Evolutionary conservation across 2,329 filamentous ascomycete species (phyloP).

Genomic region (Eurotiales sp.): DNA sequence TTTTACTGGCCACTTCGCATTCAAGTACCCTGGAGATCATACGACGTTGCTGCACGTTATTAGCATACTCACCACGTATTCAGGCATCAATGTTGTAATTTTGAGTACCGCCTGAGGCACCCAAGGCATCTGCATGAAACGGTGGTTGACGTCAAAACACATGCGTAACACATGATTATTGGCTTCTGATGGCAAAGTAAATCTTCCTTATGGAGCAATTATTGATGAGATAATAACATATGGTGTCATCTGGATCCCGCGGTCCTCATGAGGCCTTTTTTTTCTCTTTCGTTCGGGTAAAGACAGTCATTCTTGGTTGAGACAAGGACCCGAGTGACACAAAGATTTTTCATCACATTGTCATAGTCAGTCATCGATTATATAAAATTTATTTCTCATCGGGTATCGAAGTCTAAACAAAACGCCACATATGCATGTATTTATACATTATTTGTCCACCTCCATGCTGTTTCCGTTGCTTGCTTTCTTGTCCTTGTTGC

Average conservation of each 20-base stretch:
- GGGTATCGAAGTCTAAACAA: constrained; percentile 11
- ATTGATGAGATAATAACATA: no score
- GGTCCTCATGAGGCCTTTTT: not conserved
- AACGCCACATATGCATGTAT: constrained; percentile 1
- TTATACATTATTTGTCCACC: not conserved
- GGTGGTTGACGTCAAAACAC: constrained; percentile 11
- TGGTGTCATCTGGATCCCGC: not conserved
- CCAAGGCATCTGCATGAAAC: not conserved
- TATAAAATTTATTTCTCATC: not conserved
- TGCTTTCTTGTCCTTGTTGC: not conserved
- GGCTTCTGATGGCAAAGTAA: no score
- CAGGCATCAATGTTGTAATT: no score
- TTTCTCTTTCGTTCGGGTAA: not conserved
- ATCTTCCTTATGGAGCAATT: no score
- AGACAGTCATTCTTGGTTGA: not conserved
- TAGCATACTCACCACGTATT: no score
- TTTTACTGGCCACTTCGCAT: no score
- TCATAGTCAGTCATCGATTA: no score
- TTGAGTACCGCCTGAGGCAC: no score
- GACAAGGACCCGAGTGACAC: constrained; percentile 1
- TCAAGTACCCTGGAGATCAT: not conserved
- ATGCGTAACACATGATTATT: no score
- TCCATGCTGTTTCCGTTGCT: not conserved
- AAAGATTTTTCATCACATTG: not conserved
- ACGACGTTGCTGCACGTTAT: no score